A percentile compares a stretch with the other conserved stretches of the same genome.
phyloP scores from a whole-genome alignment of 208 protist genomes.

The Trypanosoma rangeli region DNA sequence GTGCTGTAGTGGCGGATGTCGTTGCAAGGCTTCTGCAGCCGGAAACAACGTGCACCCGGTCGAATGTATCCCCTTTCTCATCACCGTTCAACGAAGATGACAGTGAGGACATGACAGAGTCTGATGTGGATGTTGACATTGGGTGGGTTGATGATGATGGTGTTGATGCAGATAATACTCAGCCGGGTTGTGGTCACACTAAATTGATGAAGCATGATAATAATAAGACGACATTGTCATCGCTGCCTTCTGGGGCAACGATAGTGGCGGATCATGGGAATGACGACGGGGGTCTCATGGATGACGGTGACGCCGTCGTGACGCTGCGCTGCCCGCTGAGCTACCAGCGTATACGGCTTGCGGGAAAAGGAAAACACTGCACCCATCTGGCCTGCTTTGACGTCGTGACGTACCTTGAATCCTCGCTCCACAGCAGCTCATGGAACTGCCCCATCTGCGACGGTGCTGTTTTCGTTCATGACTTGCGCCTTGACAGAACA shows the following conservation, averaged over 20 bases:
- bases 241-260: neutral
- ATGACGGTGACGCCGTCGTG: conserved; percentile 19
- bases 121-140: conserved; percentile 23
- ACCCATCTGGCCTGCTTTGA: conserved; percentile 26
- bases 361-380: conserved; percentile 20
- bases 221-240: neutral
- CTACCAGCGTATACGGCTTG: conserved; percentile 19
- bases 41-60: neutral
- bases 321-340: conserved; percentile 27
- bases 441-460: conserved; percentile 36
- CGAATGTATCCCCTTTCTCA: neutral
- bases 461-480: conserved; percentile 19
- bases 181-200: neutral
- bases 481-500: conserved; percentile 16
- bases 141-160: conserved; percentile 20
- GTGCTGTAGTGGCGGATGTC: conserved; percentile 8
- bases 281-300: neutral
- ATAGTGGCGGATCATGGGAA: neutral
- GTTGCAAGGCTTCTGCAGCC: neutral
- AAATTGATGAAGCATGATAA: neutral
- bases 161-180: neutral
- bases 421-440: conserved; percentile 9
- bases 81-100: neutral
- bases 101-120: neutral
- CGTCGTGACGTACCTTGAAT: conserved; percentile 18